Evolutionary conservation across 371 early-diverging fungal species (phyloP).

Genomic region (Chytridiales sp.): DNA sequence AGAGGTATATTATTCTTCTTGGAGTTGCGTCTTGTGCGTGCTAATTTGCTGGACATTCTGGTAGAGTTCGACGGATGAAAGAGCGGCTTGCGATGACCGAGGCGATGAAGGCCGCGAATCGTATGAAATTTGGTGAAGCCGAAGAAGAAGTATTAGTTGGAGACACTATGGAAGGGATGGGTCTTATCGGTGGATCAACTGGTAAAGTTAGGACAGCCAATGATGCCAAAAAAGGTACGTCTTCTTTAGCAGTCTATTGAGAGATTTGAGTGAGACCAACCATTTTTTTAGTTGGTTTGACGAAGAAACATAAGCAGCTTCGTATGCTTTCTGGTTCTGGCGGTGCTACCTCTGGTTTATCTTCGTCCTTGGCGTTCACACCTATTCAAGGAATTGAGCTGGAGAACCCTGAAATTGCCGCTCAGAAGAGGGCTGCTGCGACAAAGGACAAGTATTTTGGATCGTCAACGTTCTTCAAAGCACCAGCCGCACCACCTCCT

Average conservation of each 20-base stretch:
- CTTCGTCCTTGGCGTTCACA: conserved; percentile 91
- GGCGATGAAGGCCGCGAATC: conserved; percentile 83
- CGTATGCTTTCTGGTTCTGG: conserved; percentile 18
- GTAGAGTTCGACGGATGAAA: conserved; percentile 76
- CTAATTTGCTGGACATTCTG: conserved; percentile 1
- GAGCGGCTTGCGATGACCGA: conserved; percentile 86
- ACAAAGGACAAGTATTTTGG: conserved; percentile 78
- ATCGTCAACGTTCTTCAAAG: no score
- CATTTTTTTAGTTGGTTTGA: conserved; percentile 54
- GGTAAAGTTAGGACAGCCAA: conserved; percentile 70
- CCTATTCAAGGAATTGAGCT: conserved; percentile 95
- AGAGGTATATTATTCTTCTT: conserved; percentile 46
- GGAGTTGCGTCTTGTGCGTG: neutral
- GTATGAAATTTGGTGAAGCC: conserved; percentile 88
- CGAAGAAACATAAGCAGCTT: conserved; percentile 53
- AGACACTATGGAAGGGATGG: conserved; percentile 80
- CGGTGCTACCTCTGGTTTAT: conserved; percentile 70
- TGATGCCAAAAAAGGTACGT: conserved; percentile 67
- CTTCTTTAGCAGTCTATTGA: conserved; percentile 28
- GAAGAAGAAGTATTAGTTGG: conserved; percentile 87
- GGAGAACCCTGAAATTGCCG: conserved; percentile 76
- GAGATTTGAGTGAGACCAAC: conserved; percentile 11
- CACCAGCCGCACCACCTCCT: no score
- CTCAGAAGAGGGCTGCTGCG: conserved; percentile 59
- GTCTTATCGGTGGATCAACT: conserved; percentile 71